Evolutionary conservation across 768 basidiomycete species (phyloP), one percentile per base, ranked within the genome.

Genomic region (Amanita brunnescens): DNA sequence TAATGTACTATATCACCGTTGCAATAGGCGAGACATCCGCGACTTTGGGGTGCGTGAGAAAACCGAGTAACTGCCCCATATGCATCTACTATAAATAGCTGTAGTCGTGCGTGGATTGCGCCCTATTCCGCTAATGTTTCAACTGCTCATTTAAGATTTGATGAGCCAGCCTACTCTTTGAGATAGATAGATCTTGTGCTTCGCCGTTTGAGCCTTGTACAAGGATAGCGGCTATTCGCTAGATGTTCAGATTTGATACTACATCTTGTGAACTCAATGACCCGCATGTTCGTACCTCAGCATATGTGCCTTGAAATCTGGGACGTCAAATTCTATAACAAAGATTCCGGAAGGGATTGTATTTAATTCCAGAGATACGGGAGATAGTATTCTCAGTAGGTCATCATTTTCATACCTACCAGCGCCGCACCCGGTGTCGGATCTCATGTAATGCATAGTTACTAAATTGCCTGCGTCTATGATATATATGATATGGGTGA

Each of bases 171-270:
- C n/a, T n/a, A n/a, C n/a, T n/a, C n/a, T n/a, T n/a, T n/a, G n/a
- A n/a, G n/a, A n/a, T n/a, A n/a, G n/a, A n/a, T n/a, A n/a, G n/a
- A n/a, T n/a, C n/a, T n/a, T n/a, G n/a, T n/a, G n/a, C n/a, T n/a
- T n/a, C n/a, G n/a, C n/a, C n/a, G n/a, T 85, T 87, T 52, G 79
- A 81, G 35, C 85, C 85, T 63, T 87, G 83, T 0, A 85, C 80
- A 13, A 87, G 70, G 51, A 86, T 82, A 3, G 84, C 86, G 0
- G 80, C 80, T 2, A 86, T 79, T 14, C 83, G 83, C 84, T 87
- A 62, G 58, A 45, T 58, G 62, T 33, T 54, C 48, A 30, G 59
- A 47, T n/a, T 44, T 32, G 18, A 46, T 39, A 21, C 43, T 18
- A 30, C 47, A 53, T 26, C 53, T 55, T 21, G 9, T 63, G 46